Percentiles rank a stretch among this genome's conserved stretches.
Evolutionary conservation across 331 rosid species (phyloP).

Genomic region (Pyrus hybrid): DNA sequence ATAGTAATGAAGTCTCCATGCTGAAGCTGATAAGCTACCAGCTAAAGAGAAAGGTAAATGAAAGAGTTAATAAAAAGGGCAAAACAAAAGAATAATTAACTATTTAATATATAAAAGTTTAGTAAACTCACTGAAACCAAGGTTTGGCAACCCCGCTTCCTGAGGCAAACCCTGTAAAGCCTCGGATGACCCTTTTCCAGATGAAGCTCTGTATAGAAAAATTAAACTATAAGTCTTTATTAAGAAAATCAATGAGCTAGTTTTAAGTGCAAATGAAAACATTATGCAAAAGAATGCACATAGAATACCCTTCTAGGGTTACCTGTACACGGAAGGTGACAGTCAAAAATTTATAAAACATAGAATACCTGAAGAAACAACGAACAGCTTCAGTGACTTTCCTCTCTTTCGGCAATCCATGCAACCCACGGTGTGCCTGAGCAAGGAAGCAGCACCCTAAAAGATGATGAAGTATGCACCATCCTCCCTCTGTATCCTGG

Average conservation of each 20-base stretch:
- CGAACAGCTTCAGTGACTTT: conserved; percentile 71
- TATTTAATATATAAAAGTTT: conserved; percentile 6
- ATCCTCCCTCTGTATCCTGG: conserved; percentile 76
- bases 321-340: neutral
- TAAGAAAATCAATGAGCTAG: neutral
- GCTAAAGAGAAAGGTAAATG: conserved; percentile 20
- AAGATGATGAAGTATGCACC: conserved; percentile 88
- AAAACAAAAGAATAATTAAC: neutral
- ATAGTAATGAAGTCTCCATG: conserved; percentile 78
- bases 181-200: conserved; percentile 66
- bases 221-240: neutral
- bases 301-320: neutral
- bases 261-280: neutral
- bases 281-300: neutral
- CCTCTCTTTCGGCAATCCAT: conserved; percentile 58
- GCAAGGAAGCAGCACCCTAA: conserved; percentile 88
- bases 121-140: conserved; percentile 55
- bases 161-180: conserved; percentile 75
- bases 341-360: neutral
- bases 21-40: conserved; percentile 42
- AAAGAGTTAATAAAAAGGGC: conserved; percentile 6
- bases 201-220: conserved; percentile 60
- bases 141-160: conserved; percentile 46
- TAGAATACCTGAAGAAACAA: conserved; percentile 80
- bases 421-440: conserved; percentile 68